These are phyloP conservation scores for Coemansia sp. DNA, from an alignment of 192 early-diverging fungal genomes.

Conservation along the genomic window DNA sequence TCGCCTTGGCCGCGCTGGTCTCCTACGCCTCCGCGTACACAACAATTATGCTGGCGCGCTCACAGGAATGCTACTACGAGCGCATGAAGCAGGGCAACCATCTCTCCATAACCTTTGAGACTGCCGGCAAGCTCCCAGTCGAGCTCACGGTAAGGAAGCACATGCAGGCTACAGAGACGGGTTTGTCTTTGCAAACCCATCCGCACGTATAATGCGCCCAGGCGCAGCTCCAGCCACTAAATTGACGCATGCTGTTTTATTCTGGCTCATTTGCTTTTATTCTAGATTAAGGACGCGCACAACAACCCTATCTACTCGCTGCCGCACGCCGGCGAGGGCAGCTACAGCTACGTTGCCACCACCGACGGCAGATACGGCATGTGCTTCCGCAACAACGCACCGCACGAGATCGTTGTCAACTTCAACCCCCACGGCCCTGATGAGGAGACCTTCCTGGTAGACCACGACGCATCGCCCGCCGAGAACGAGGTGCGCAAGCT, in stretches of 20 bases:
- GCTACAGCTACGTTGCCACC: conserved; percentile 33
- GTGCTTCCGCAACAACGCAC: conserved; percentile 46
- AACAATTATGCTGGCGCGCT: conserved; percentile 39
- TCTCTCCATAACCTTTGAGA: conserved; percentile 49
- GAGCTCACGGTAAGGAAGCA: conserved; percentile 27
- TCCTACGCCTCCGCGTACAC: conserved; percentile 41
- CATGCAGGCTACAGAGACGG: not conserved
- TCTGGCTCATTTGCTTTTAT: not conserved
- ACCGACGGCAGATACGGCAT: conserved; percentile 41
- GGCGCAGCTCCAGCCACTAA: not conserved
- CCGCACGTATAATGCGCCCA: not conserved
- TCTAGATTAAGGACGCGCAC: conserved; percentile 32
- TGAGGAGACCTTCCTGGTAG: conserved; percentile 28
- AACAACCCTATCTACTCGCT: conserved; percentile 30
- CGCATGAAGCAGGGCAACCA: conserved; percentile 42
- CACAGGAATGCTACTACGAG: conserved; percentile 50
- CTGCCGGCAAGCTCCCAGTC: conserved; percentile 43
- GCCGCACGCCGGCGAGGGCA: conserved; percentile 45
- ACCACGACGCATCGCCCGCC: conserved; percentile 32
- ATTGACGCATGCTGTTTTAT: not conserved
- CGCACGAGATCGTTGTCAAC: conserved; percentile 48
- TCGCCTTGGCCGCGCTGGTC: conserved; percentile 23
- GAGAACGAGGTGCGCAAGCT: conserved; percentile 47
- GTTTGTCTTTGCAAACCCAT: not conserved
- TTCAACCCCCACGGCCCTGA: conserved; percentile 49